These are phyloP conservation scores for Globisporangium cederbergense DNA, from an alignment of 352 stramenopile genomes.

Conservation along the genomic window DNA sequence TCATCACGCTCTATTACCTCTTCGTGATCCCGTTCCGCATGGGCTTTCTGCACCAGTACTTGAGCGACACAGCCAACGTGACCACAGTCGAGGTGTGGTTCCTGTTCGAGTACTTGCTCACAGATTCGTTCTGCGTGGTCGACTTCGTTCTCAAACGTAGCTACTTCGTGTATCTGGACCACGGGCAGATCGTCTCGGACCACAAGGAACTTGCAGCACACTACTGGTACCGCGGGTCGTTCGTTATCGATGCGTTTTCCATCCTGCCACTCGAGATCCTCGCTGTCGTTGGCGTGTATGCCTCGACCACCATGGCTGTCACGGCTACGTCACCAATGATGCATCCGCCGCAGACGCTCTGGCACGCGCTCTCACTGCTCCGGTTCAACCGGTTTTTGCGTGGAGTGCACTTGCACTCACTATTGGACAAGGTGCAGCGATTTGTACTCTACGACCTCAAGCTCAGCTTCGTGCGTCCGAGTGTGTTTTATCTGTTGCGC, in stretches of 20 bases:
- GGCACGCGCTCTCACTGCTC: constrained; percentile 44
- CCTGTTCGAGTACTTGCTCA: constrained; percentile 45
- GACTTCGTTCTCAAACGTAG: constrained; percentile 58
- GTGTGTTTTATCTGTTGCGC: constrained; percentile 34
- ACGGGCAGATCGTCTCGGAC: constrained; percentile 40
- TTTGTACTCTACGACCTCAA: constrained; percentile 59
- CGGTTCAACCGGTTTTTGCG: constrained; percentile 55
- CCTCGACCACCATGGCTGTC: constrained; percentile 21
- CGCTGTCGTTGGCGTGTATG: constrained; percentile 16
- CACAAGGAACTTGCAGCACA: constrained; percentile 28
- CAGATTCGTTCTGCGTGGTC: constrained; percentile 38
- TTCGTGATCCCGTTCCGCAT: constrained; percentile 56
- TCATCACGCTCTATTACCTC: constrained; percentile 53
- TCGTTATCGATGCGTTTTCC: constrained; percentile 44
- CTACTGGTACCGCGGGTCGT: constrained; percentile 48
- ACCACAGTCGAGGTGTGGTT: constrained; percentile 36
- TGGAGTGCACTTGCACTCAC: constrained; percentile 38
- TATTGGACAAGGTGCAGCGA: constrained; percentile 44
- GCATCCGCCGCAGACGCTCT: constrained; percentile 27
- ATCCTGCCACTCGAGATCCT: constrained; percentile 51
- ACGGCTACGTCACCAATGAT: constrained; percentile 14
- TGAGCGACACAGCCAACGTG: constrained; percentile 30
- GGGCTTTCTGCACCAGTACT: constrained; percentile 46
- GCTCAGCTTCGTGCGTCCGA: constrained; percentile 19
- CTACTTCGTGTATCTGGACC: constrained; percentile 52